Percentiles rank a stretch among this genome's conserved stretches.
Evolutionary conservation across 1,284 basidiomycete species (phyloP).

Genomic region (Apiotrichum mycotoxinovorans): DNA sequence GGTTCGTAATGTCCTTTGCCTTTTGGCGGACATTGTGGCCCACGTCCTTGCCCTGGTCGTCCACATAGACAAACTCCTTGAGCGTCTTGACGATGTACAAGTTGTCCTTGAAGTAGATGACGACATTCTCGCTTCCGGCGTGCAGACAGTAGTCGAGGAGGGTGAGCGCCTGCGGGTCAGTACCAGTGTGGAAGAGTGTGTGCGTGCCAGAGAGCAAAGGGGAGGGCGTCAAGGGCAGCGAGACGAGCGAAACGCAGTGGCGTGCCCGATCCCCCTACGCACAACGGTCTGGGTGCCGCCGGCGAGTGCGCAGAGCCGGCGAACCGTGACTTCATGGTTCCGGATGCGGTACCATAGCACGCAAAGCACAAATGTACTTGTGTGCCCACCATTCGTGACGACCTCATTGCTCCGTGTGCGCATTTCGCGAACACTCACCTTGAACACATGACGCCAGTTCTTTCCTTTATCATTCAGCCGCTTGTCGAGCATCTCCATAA

Average conservation of each 20-base stretch:
- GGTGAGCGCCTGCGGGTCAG: constrained; percentile 68
- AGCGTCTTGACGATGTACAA: constrained; percentile 98
- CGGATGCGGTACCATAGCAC: no score
- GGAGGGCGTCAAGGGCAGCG: not conserved
- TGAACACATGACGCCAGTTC: constrained; percentile 99
- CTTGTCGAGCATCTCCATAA: constrained; percentile 99
- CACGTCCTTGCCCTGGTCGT: constrained; percentile 94
- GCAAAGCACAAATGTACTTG: no score
- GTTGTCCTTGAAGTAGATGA: constrained; percentile 98
- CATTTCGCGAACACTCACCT: constrained; percentile 55
- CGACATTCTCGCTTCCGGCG: constrained; percentile 95
- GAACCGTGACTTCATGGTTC: no score
- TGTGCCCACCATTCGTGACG: no score
- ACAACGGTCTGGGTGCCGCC: not conserved
- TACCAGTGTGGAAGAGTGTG: no score
- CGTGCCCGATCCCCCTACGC: no score
- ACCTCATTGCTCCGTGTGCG: no score
- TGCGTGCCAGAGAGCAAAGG: no score
- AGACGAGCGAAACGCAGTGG: not conserved
- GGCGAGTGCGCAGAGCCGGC: not conserved
- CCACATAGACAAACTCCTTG: constrained; percentile 96
- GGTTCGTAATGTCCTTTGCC: constrained; percentile 97
- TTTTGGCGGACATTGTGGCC: constrained; percentile 98
- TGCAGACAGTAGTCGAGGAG: constrained; percentile 96
- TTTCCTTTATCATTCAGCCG: constrained; percentile 99